Evolutionary conservation across 805 yeast species (phyloP).

Genomic region (Sugiyamaella chiloensis): DNA sequence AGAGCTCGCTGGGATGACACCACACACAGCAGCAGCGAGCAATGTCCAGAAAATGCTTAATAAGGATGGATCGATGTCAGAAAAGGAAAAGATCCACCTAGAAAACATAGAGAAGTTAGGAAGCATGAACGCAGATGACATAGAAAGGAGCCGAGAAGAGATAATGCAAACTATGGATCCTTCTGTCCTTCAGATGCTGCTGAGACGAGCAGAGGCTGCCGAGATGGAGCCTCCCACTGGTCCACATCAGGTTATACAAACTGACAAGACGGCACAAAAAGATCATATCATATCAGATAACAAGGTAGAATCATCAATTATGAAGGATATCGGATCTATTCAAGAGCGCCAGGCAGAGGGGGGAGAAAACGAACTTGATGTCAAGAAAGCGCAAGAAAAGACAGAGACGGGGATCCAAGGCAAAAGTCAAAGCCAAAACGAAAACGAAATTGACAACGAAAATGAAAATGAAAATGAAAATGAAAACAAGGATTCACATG

Average conservation of each 20-base stretch:
- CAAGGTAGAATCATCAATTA: background rate
- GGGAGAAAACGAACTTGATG: background rate
- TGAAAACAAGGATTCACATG: background rate
- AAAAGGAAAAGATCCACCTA: conserved; percentile 69
- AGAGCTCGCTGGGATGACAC: no score
- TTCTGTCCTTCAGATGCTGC: conserved; percentile 46
- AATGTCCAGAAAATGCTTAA: conserved; percentile 11
- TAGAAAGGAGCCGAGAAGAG: conserved; percentile 62
- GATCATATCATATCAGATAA: no score
- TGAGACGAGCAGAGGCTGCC: conserved; percentile 46
- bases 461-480: background rate
- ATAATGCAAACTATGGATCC: conserved; percentile 68
- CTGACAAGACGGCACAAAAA: no score
- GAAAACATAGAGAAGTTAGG: conserved; percentile 67
- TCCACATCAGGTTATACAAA: background rate
- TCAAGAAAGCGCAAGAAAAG: background rate
- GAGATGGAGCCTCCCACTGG: background rate
- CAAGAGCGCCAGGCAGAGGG: background rate
- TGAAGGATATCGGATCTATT: background rate
- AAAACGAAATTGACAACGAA: background rate
- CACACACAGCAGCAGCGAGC: conserved; percentile 5
- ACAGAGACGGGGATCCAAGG: background rate
- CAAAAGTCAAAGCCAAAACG: background rate
- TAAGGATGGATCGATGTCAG: conserved; percentile 40
- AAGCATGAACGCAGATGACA: conserved; percentile 62